Conservation (phyloP, 2,329 filamentous ascomycete species). For the Rhynchosporium graminicola region DNA sequence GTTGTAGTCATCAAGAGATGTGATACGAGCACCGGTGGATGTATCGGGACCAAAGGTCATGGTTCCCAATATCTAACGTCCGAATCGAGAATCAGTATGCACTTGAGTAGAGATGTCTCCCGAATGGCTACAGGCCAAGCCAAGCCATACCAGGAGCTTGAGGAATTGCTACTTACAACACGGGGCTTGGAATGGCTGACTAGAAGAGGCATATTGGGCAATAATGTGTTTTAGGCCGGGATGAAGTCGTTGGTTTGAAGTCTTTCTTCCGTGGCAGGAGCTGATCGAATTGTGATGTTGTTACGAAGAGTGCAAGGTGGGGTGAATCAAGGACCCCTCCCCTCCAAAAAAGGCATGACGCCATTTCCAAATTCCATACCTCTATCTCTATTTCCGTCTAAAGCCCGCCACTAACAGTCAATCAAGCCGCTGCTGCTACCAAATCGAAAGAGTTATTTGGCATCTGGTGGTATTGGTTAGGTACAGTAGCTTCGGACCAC, state of each 20-base stretch:
- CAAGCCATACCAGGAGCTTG: not conserved
- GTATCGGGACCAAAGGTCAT: conserved; percentile 80
- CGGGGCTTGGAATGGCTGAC: conserved; percentile 49
- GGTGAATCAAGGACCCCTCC: not conserved
- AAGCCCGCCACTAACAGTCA: not conserved
- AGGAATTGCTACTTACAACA: conserved; percentile 67
- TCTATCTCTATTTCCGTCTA: not conserved
- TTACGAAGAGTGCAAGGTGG: not conserved
- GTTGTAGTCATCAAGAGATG: conserved; percentile 65
- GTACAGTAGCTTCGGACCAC: not conserved
- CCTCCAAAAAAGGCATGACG: not conserved
- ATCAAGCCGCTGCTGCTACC: not conserved
- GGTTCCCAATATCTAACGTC: conserved; percentile 4
- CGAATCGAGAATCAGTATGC: not conserved
- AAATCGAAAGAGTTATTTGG: not conserved
- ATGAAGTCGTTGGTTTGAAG: not conserved
- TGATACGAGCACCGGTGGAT: conserved; percentile 68
- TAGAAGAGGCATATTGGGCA: conserved; percentile 36
- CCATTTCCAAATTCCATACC: not conserved
- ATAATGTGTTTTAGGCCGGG: not conserved
- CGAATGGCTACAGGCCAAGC: not conserved
- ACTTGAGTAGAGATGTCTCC: not conserved
- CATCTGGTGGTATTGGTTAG: not conserved
- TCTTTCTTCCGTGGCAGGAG: not conserved
- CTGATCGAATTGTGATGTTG: not conserved